Evolutionary conservation across 169 alveolate genomes (phyloP).

Genomic region (Pseudocohnilembus persalinus): DNA sequence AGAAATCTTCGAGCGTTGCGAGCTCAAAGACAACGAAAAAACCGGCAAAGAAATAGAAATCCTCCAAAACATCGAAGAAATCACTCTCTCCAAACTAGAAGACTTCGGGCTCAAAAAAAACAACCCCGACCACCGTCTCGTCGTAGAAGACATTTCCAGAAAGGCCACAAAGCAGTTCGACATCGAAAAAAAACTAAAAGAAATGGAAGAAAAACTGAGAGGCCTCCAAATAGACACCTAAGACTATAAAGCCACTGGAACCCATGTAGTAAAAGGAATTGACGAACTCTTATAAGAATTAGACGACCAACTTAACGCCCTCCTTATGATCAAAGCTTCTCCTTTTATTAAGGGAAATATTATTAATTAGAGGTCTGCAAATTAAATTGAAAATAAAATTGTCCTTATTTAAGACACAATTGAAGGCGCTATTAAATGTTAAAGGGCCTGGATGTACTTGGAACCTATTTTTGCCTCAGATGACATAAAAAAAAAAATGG

Average conservation of each 20-base stretch:
- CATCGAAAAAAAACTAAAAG: slow-evolving; percentile 52
- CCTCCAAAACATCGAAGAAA: slow-evolving; percentile 41
- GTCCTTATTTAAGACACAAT: slow-evolving; percentile 71
- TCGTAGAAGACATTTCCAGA: slow-evolving; percentile 65
- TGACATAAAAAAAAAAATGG: slow-evolving; percentile 91
- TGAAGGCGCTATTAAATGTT: slow-evolving; percentile 86
- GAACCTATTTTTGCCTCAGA: slow-evolving; percentile 93
- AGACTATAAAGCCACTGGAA: slow-evolving; percentile 60
- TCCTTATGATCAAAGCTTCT: slow-evolving; percentile 67
- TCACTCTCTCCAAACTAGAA: slow-evolving; percentile 46
- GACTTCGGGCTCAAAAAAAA: slow-evolving; percentile 38
- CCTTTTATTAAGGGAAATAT: slow-evolving; percentile 42
- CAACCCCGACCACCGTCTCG: slow-evolving; percentile 17
- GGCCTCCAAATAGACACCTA: slow-evolving; percentile 47
- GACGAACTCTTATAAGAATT: slow-evolving; percentile 56
- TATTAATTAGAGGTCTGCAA: slow-evolving; percentile 49
- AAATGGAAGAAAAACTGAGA: slow-evolving; percentile 66
- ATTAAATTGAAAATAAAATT: slow-evolving; percentile 67
- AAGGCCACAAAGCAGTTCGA: slow-evolving; percentile 65
- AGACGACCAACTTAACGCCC: slow-evolving; percentile 63
- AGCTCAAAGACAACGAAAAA: slow-evolving; percentile 36
- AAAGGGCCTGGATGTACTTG: slow-evolving; percentile 89
- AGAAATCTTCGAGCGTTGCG: slow-evolving; percentile 49
- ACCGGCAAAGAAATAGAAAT: background rate
- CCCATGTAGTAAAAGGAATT: slow-evolving; percentile 61